Percentiles rank a stretch among this genome's conserved stretches.
Evolutionary conservation across 2,329 filamentous ascomycete species (phyloP).

Genomic region (Tricladium varicosporioides): DNA sequence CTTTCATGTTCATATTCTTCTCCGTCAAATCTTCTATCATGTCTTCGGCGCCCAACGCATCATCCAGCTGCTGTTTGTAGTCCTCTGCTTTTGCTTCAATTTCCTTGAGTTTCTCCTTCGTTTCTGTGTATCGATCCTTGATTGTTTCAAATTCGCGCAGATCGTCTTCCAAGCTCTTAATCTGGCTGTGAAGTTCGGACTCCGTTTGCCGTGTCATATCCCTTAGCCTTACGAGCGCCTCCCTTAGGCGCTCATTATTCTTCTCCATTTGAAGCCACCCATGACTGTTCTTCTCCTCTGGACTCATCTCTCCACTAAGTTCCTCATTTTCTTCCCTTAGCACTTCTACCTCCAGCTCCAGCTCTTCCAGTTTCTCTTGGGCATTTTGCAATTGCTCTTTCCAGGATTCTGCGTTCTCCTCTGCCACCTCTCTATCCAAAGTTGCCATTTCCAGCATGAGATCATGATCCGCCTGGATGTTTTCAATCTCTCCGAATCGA

Average conservation of each 20-base stretch:
- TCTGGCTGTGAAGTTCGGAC: constrained; percentile 71
- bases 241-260: constrained; percentile 81
- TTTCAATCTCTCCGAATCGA: constrained; percentile 67
- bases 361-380: constrained; percentile 75
- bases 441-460: constrained; percentile 81
- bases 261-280: constrained; percentile 91
- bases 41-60: constrained; percentile 82
- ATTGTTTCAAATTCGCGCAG: constrained; percentile 63
- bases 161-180: constrained; percentile 71
- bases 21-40: constrained; percentile 92
- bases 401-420: constrained; percentile 81
- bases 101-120: constrained; percentile 70
- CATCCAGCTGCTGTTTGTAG: constrained; percentile 86
- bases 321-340: constrained; percentile 84
- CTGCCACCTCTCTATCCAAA: constrained; percentile 92
- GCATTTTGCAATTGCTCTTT: constrained; percentile 78
- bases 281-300: constrained; percentile 81
- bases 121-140: constrained; percentile 67
- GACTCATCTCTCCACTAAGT: constrained; percentile 77
- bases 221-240: constrained; percentile 79
- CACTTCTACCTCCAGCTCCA: constrained; percentile 85
- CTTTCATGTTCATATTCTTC: constrained; percentile 78
- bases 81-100: constrained; percentile 78
- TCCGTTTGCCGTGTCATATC: constrained; percentile 88
- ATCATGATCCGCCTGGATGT: constrained; percentile 80